Percentiles rank a stretch among this genome's conserved stretches.
Evolutionary conservation across 805 yeast genomes (phyloP).

Genomic region (Wickerhamiella domercqiae): DNA sequence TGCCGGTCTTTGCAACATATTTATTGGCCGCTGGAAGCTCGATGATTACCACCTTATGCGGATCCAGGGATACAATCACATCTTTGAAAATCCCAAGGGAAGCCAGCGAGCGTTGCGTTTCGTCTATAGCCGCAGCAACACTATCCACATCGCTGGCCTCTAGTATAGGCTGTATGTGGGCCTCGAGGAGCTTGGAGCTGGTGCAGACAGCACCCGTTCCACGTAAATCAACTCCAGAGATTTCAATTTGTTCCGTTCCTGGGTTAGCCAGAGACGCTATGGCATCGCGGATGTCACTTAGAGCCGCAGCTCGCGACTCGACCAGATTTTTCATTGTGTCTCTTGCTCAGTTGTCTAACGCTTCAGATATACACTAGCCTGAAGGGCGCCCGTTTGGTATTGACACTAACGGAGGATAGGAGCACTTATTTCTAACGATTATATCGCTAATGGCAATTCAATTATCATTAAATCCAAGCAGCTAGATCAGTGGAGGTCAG

Average conservation of each 20-base stretch:
- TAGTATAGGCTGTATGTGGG: conserved; percentile 23
- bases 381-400: too few relatives aligned
- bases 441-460: too few relatives aligned
- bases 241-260: conserved; percentile 4
- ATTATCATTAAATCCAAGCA: too few relatives aligned
- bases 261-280: conserved; percentile 7
- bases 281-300: conserved; percentile 5
- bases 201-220: conserved; percentile 24
- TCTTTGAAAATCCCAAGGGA: conserved; percentile 13
- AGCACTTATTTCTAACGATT: too few relatives aligned
- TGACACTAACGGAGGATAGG: too few relatives aligned
- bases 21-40: conserved; percentile 32
- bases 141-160: conserved; percentile 16
- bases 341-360: too few relatives aligned
- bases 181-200: conserved; percentile 18
- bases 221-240: conserved; percentile 18
- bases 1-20: conserved; percentile 79
- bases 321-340: too few relatives aligned
- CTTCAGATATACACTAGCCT: too few relatives aligned
- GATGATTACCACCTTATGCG: conserved; percentile 11
- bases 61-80: conserved; percentile 14
- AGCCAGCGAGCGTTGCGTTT: conserved; percentile 18
- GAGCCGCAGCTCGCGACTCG: conserved; percentile 11
- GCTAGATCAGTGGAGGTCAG: too few relatives aligned
- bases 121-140: conserved; percentile 19